Evolutionary conservation across 257 asterid genomes (phyloP), one percentile per base, ranked within the genome.

Genomic region (Lantana camara): DNA sequence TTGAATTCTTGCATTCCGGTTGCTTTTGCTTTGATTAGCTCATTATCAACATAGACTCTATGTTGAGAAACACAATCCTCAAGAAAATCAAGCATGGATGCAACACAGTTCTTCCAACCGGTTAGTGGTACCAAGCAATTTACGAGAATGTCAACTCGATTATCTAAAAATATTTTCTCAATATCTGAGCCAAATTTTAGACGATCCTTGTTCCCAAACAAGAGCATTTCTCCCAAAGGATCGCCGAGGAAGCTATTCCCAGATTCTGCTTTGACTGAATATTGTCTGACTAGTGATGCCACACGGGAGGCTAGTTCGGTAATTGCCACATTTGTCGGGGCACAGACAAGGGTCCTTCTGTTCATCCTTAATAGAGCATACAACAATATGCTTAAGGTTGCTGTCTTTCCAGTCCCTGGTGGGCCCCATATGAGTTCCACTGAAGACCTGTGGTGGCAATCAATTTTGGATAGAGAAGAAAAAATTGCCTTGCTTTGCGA

Each of bases 321-420:
- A 15, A 83, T 72, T 15, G 95, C 95, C 42, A 83, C 77, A 64
- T 86, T 83, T 14, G 95, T 83, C 3, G 88, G 91, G 4, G 95
- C 85, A 71, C 95, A 86, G 12, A 76, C 19, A 10, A 86, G 79
- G 8, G 83, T 81, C 63, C 86, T 73, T 10, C 62, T 71, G 1
- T 70, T 74, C 85, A 77, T 73, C 62, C 38, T 62, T 16, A 79
- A 68, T 48, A 83, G 82, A 17, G 40, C 12, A 55, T 75, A 58
- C 12, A 86, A 69, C 74, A 86, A 32, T 32, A 52, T 47, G 57
- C 87, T 80, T 1, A 80, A 4, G 1, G 83, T 81, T 29, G 56
- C 68, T 0, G 88, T 86, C 63, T 86, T 86, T 27, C 90, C 95
- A 1, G 90, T 86, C 38, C 95, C 88, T 1, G 91, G 91, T 17